Evolutionary conservation across 352 stramenopile genomes (phyloP).

Genomic region (Phytophthora tubulina): DNA sequence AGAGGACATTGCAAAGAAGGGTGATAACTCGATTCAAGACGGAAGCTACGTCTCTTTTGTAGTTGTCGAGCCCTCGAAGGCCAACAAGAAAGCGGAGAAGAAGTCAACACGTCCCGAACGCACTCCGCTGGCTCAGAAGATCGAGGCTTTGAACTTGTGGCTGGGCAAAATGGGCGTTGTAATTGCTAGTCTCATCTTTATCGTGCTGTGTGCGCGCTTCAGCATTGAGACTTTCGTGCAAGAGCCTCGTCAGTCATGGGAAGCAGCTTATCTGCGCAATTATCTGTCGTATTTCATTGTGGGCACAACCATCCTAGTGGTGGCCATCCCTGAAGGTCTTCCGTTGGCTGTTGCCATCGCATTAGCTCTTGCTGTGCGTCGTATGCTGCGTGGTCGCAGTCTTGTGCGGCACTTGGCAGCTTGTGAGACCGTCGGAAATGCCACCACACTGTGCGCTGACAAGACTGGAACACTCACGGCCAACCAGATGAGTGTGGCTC

Average conservation of each 20-base stretch:
- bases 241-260: conserved; percentile 48
- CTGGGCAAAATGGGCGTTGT: conserved; percentile 74
- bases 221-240: conserved; percentile 69
- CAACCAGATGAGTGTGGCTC: conserved; percentile 95
- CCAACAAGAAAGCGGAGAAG: conserved; percentile 15
- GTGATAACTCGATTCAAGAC: conserved; percentile 41
- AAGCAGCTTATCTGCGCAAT: conserved; percentile 49
- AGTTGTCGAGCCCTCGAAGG: conserved; percentile 9
- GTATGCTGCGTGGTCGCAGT: conserved; percentile 97
- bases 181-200: conserved; percentile 72
- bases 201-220: conserved; percentile 61
- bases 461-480: conserved; percentile 97
- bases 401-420: conserved; percentile 96
- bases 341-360: conserved; percentile 92
- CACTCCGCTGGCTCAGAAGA: conserved; percentile 81
- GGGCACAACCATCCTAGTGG: conserved; percentile 82
- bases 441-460: conserved; percentile 97
- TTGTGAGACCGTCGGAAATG: conserved; percentile 97
- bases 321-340: conserved; percentile 92
- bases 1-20: background rate
- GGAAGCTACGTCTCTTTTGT: conserved; percentile 35
- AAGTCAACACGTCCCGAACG: conserved; percentile 30
- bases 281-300: conserved; percentile 90
- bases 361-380: conserved; percentile 91
- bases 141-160: conserved; percentile 74